Percentiles rank a stretch among this genome's conserved stretches.
Conservation (phyloP, 2,329 filamentous ascomycete genomes). For the Zasmidium angulare region DNA sequence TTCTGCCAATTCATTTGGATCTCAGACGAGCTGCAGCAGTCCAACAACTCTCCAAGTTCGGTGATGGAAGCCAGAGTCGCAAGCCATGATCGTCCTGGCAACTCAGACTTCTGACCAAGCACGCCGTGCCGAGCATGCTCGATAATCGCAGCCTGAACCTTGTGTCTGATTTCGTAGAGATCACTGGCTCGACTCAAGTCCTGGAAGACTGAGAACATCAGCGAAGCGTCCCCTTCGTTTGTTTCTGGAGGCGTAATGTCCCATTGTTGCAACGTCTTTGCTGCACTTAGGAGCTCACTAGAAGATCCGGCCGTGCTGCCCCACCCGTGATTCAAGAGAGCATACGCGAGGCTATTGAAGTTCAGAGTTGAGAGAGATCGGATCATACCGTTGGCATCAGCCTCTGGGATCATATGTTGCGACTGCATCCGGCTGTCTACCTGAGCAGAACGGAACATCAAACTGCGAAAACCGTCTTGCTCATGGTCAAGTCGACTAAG, state of each 20-base stretch:
- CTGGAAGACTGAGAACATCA: conserved; percentile 79
- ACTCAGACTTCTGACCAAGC: not conserved
- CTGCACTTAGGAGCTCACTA: conserved; percentile 25
- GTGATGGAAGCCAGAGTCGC: conserved; percentile 69
- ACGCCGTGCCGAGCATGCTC: conserved; percentile 11
- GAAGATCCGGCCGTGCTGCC: conserved; percentile 48
- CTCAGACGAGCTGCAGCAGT: conserved; percentile 58
- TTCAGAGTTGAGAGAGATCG: conserved; percentile 78
- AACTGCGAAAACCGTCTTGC: conserved; percentile 77
- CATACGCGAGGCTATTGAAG: conserved; percentile 80
- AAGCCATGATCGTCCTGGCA: conserved; percentile 25
- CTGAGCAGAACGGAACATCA: conserved; percentile 87
- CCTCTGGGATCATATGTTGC: conserved; percentile 53
- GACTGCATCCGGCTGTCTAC: conserved; percentile 80
- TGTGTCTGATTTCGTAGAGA: conserved; percentile 9
- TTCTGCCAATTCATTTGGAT: conserved; percentile 61
- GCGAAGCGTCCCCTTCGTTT: conserved; percentile 36
- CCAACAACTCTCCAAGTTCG: conserved; percentile 77
- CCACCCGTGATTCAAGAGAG: conserved; percentile 69
- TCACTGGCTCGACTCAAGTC: conserved; percentile 50
- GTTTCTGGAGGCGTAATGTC: conserved; percentile 73
- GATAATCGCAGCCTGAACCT: conserved; percentile 10
- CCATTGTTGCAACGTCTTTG: conserved; percentile 83
- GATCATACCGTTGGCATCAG: conserved; percentile 69
- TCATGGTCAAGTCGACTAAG: conserved; percentile 86